Evolutionary conservation across 2,329 filamentous ascomycete genomes (phyloP), one percentile per base, ranked within the genome.

Genomic region (Escovopsis sp.): DNA sequence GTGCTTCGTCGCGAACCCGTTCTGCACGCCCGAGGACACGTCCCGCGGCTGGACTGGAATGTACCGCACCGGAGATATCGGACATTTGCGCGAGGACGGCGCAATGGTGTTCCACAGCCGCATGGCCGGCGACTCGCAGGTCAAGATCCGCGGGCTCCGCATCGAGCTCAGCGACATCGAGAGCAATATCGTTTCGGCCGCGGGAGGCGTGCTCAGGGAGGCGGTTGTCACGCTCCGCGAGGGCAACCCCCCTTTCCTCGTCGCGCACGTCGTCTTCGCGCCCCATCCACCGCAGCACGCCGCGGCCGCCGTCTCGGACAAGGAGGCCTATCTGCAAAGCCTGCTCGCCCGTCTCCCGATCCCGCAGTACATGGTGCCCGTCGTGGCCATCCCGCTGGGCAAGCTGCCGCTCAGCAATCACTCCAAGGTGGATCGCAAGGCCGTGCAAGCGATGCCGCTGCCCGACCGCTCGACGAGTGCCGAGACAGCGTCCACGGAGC

Each of bases 111-210:
- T 57, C 34, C 34, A 50, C 5, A 53, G 56, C 3, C 55, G 61
- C 3, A 53, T 57, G 5, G 45, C 31, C 1, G 58, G 55, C 2
- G 59, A 65, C 41, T 55, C 51, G 1, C 57, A 63, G 23, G 43
- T 66, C 40, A 68, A 67, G 43, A 45, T 68, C 3, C 49, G 53
- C 1, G 62, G 61, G 0, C 32, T 59, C 5, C 51, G 61, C 1
- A 56, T 68, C 17, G 65, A 70, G 7, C 46, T 70, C 0, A 40
- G 45, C 3, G 66, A 70, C 2, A 37, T 56, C 3, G 50, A 48
- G 28, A 36, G 34, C 12, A 41, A 37, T 4, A 43, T 54, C 3
- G 10, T 51, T 18, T 15, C 38, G 15, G 33, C 41, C 3, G 35
- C 39, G 1, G 13, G 40, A 1, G 47, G 40, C 0, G 25, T 19